Percentiles rank a stretch among this genome's conserved stretches.
phyloP scores from a whole-genome alignment of 805 yeast genomes.

The Candida ascalaphidarum region DNA sequence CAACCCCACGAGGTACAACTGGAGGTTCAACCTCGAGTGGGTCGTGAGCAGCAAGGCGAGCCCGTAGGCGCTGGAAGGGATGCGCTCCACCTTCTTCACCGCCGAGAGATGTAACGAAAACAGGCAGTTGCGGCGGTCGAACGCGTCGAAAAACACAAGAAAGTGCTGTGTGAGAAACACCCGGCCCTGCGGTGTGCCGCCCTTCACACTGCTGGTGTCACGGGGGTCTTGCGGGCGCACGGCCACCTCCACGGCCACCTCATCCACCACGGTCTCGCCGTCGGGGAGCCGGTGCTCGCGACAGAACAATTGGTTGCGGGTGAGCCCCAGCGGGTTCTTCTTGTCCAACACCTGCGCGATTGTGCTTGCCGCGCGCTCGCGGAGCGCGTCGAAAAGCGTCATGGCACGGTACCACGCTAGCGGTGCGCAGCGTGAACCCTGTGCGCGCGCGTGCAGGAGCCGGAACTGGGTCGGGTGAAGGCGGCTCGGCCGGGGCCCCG shows the following conservation, averaged over 20 bases:
- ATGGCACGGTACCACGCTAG: constrained; percentile 20
- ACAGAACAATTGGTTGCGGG: constrained; percentile 66
- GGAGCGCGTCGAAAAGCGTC: constrained; percentile 44
- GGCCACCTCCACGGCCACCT: constrained; percentile 53
- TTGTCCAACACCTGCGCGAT: constrained; percentile 36
- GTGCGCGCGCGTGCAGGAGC: too few relatives aligned
- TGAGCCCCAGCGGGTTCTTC: constrained; percentile 33
- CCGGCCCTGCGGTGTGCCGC: constrained; percentile 43
- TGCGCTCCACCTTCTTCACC: constrained; percentile 75
- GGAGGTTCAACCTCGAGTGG: constrained; percentile 52
- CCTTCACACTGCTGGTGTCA: constrained; percentile 12
- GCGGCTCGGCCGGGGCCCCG: too few relatives aligned
- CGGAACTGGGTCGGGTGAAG: too few relatives aligned
- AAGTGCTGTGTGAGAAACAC: constrained; percentile 70
- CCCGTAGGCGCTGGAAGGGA: constrained; percentile 67
- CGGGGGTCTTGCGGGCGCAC: constrained; percentile 17
- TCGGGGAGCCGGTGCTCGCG: constrained; percentile 63
- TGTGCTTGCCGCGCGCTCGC: constrained; percentile 39
- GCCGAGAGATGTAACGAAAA: constrained; percentile 70
- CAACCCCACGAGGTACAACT: constrained; percentile 71
- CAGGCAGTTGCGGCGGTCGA: constrained; percentile 59
- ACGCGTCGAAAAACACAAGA: constrained; percentile 63
- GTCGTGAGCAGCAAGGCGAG: constrained; percentile 72
- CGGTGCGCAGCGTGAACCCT: background rate
- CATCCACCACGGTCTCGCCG: constrained; percentile 56